Base-by-base conservation (phyloP, 345 rosid genomes). In the Cardamine occulta region DNA sequence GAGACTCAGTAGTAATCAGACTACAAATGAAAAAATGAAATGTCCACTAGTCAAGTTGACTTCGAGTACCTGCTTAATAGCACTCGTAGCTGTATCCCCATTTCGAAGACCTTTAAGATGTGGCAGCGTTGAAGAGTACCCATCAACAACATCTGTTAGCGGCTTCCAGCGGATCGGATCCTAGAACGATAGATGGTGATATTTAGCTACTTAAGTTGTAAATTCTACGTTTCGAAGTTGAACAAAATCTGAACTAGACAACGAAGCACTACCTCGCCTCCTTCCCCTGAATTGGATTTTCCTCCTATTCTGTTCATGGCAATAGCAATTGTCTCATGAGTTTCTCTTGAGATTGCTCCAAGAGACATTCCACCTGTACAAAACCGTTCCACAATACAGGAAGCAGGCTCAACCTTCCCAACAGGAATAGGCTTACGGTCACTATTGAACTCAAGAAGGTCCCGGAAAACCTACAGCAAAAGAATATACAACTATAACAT, bases 331-430 rank as follows among this genome's bases (percentile, higher is more conserved):
- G 97, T 96, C 83, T 95, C 99, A 73, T 95, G 99, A 77, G 99
- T 95, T 86, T 95, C 99, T 84, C 99, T 89, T 63, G 99, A 95
- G 80, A 95, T 95, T 73, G 99, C 99, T 75, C 99, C 99, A 32
- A 95, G 97, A 17, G 99, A 92, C 99, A 95, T 95, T 63, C 97
- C 99, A 57, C 99, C 99, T 39, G 99, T 95, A 83, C 99, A 95
- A 83, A 95, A 95, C 66, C 97, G 86, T 74, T 89, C 81, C 59
- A 92, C 99, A 74, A 95, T 95, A 40, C 88, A 83, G 45, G 83
- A 60, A 45, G 97, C 96, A 56, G 97, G 91, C 81, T 95, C 99
- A 83, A 95, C 99, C 86, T 83, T 89, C 60, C 99, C 93, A 59
- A 95, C 90, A 31, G 93, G 91, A 76, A 95, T 86, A 55, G 99